Percentiles rank a stretch among this genome's conserved stretches.
phyloP scores from a whole-genome alignment of 495 filamentous ascomycete species.

The Aspergillus coremiiformis region DNA sequence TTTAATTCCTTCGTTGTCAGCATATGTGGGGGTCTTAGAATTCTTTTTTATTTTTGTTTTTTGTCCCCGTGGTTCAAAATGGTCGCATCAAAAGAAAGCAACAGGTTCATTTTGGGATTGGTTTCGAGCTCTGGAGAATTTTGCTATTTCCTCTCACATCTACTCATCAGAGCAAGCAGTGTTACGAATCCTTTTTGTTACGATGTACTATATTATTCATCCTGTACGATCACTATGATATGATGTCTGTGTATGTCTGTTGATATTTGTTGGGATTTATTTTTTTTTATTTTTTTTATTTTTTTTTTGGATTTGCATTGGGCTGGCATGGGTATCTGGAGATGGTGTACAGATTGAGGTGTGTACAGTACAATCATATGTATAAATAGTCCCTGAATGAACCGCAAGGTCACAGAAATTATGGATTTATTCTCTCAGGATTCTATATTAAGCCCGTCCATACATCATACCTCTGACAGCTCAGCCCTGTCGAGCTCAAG shows the following conservation, averaged over 20 bases:
- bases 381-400: background rate
- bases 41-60: slow-evolving; percentile 6
- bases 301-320: slow-evolving; percentile 4
- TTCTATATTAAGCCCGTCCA: too few species aligned
- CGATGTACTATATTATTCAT: slow-evolving; percentile 16
- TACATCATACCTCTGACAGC: background rate
- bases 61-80: slow-evolving; percentile 4
- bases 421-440: too few species aligned
- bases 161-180: slow-evolving; percentile 5
- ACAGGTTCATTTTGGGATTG: slow-evolving; percentile 5
- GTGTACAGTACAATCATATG: background rate
- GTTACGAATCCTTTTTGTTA: slow-evolving; percentile 10
- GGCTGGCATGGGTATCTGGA: background rate
- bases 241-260: slow-evolving; percentile 4
- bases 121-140: slow-evolving; percentile 1
- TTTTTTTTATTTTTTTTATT: too few species aligned
- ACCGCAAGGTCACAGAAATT: background rate
- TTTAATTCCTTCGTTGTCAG: background rate
- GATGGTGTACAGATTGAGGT: background rate
- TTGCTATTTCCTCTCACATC: background rate
- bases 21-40: slow-evolving; percentile 8
- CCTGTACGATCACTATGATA: slow-evolving; percentile 16
- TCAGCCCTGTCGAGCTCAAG: too few species aligned
- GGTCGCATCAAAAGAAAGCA: slow-evolving; percentile 18
- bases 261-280: too few species aligned